Percentiles rank a stretch among this genome's conserved stretches.
phyloP scores from a whole-genome alignment of 306 rosid species.

The Heteromeles arbutifolia region DNA sequence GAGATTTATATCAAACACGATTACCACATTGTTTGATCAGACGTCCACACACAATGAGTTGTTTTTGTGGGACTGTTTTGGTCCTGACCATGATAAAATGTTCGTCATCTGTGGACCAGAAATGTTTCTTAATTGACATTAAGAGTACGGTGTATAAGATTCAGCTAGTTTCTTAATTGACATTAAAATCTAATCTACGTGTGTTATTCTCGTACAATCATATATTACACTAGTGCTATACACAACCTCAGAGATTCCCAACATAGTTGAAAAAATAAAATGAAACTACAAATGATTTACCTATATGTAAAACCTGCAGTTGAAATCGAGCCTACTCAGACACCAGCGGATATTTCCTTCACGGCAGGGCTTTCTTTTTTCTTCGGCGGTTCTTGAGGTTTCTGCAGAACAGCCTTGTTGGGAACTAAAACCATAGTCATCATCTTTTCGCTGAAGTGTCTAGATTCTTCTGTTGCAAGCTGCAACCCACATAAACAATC shows the following conservation, averaged over 20 bases:
- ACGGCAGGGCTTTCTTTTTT: slow-evolving; percentile 42
- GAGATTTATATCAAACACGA: neutral
- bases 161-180: neutral
- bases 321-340: slow-evolving; percentile 27
- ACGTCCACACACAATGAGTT: neutral
- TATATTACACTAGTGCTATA: slow-evolving; percentile 34
- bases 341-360: slow-evolving; percentile 70
- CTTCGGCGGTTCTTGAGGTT: slow-evolving; percentile 70
- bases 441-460: slow-evolving; percentile 78
- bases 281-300: slow-evolving; percentile 20
- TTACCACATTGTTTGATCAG: neutral
- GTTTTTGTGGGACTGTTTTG: neutral
- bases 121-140: neutral
- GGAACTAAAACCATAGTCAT: slow-evolving; percentile 67
- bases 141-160: neutral
- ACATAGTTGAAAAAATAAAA: slow-evolving; percentile 27
- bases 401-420: slow-evolving; percentile 64
- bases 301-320: slow-evolving; percentile 23
- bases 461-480: slow-evolving; percentile 87
- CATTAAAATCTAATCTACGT: slow-evolving; percentile 13
- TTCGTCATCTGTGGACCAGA: neutral
- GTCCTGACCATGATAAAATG: neutral
- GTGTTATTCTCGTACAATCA: slow-evolving; percentile 26
- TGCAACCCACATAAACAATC: slow-evolving; percentile 35
- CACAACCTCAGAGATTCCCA: slow-evolving; percentile 33